Evolutionary conservation across 768 basidiomycete species (phyloP), one percentile per base, ranked within the genome.

Genomic region (Boletus eberwhitei): DNA sequence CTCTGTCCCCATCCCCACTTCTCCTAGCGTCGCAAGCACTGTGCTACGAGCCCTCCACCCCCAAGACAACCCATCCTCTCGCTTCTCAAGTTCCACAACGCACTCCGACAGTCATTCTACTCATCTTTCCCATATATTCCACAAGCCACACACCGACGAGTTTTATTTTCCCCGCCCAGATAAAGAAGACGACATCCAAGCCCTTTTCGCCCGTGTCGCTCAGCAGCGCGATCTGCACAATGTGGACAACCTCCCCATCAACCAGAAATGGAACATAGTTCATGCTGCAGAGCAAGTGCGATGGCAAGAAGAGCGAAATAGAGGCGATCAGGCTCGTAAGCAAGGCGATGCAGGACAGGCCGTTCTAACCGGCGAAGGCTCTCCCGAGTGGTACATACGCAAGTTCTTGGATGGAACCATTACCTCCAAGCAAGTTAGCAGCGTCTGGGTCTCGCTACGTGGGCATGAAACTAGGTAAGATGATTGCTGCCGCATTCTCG

Each of bases 181-280:
- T 9, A 81, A 77, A 24, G 85, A 90, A 54, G 80, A 83, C 42
- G 87, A 93, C 51, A 86, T 98, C 24, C 87, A 95, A 67, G 75
- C 71, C 5, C 74, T 94, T 46, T 98, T 97, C 68, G 82, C 90
- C 58, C 82, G 85, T 51, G 82, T 97, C 51, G 82, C 83, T 62
- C 80, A 81, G 39, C 85, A 81, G 26, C 82, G 92, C 40, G 88
- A 83, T 60, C 69, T 91, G 24, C 79, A 72, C 12, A 82, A 83
- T 24, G 71, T 87, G 26, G 80, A 82, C 9, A 72, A 79, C 55
- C 74, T 91, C 53, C 63, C 82, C 16, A 79, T 90, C 22, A 88
- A 92, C 31, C 90, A 92, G 70, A 98, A 98, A 73, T 99, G 96
- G 95, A 77, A 79, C 59, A 83, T 98, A 66, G 88, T 99, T 7